These are phyloP conservation scores for Tylopilus plumbeoviolaceoides DNA, from an alignment of 768 basidiomycete species.

Conservation along the genomic window DNA sequence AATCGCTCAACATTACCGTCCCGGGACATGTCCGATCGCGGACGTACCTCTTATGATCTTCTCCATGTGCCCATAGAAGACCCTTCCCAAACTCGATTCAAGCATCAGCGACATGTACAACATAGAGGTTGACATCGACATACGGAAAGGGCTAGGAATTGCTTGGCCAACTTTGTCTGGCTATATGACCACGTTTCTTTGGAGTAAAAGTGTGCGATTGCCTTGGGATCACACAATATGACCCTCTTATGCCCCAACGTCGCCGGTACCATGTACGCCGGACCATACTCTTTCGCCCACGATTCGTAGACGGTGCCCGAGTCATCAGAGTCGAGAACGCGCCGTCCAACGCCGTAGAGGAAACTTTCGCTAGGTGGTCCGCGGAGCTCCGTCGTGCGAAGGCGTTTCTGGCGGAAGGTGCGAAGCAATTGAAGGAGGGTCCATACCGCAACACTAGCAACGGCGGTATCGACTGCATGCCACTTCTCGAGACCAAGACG, in stretches of 20 bases:
- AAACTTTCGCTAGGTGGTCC: slow-evolving; percentile 19
- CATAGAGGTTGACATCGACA: not conserved
- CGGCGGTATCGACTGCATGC: no score
- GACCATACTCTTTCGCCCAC: slow-evolving; percentile 18
- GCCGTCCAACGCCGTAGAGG: slow-evolving; percentile 15
- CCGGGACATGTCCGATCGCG: no score
- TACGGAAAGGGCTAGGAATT: slow-evolving; percentile 26
- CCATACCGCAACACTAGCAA: no score
- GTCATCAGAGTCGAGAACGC: not conserved
- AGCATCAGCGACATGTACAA: not conserved
- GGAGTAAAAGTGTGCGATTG: slow-evolving; percentile 14
- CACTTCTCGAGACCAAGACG: no score
- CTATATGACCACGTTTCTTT: slow-evolving; percentile 35
- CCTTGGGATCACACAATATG: slow-evolving; percentile 39
- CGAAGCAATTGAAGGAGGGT: no score
- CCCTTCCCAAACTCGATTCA: slow-evolving; percentile 24
- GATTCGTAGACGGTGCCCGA: slow-evolving; percentile 14
- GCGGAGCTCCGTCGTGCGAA: slow-evolving; percentile 12
- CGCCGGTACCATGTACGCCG: slow-evolving; percentile 17
- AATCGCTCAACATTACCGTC: not conserved
- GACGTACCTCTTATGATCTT: not conserved
- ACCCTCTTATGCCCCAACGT: slow-evolving; percentile 10
- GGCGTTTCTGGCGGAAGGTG: not conserved
- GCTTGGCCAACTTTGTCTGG: slow-evolving; percentile 33
- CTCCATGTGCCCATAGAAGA: slow-evolving; percentile 28